Percentiles rank a stretch among this genome's conserved stretches.
These are phyloP conservation scores for Lasiodiplodia theobromae DNA, from an alignment of 2,329 filamentous ascomycete species.

Conservation along the genomic window DNA sequence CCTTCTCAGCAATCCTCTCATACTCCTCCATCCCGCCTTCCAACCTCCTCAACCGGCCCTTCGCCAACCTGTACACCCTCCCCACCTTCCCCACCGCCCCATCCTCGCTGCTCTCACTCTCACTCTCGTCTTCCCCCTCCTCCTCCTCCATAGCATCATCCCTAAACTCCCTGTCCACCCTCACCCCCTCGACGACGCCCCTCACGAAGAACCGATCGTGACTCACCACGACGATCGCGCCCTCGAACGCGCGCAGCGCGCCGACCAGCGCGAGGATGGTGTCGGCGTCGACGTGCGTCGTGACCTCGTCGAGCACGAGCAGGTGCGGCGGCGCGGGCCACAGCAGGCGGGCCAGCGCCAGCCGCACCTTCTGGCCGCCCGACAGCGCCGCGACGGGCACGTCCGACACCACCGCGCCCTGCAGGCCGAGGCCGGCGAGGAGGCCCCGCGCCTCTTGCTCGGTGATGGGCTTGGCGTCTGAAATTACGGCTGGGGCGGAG, in stretches of 20 bases:
- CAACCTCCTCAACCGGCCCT: constrained; percentile 44
- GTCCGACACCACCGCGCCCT: constrained; percentile 74
- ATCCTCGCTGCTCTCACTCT: constrained; percentile 55
- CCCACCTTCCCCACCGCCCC: constrained; percentile 56
- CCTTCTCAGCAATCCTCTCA: constrained; percentile 44
- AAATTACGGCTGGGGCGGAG: constrained; percentile 44
- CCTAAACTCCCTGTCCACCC: constrained; percentile 46
- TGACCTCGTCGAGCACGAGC: constrained; percentile 80
- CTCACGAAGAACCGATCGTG: constrained; percentile 85
- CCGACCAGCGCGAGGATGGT: constrained; percentile 75
- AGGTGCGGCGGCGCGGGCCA: constrained; percentile 71
- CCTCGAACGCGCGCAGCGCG: constrained; percentile 72
- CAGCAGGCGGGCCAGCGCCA: constrained; percentile 73
- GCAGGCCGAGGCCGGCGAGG: constrained; percentile 72
- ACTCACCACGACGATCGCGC: constrained; percentile 77
- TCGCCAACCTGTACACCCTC: constrained; percentile 45
- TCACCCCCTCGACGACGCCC: constrained; percentile 68
- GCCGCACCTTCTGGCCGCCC: constrained; percentile 74
- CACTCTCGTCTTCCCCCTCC: constrained; percentile 52
- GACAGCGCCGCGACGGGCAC: constrained; percentile 76
- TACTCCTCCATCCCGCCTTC: constrained; percentile 50
- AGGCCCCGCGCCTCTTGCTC: constrained; percentile 74
- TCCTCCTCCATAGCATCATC: constrained; percentile 71
- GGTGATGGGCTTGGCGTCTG: constrained; percentile 45
- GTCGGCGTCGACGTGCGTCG: constrained; percentile 84